phyloP scores from a whole-genome alignment of 768 basidiomycete genomes.

The Mycena kentingensis region DNA sequence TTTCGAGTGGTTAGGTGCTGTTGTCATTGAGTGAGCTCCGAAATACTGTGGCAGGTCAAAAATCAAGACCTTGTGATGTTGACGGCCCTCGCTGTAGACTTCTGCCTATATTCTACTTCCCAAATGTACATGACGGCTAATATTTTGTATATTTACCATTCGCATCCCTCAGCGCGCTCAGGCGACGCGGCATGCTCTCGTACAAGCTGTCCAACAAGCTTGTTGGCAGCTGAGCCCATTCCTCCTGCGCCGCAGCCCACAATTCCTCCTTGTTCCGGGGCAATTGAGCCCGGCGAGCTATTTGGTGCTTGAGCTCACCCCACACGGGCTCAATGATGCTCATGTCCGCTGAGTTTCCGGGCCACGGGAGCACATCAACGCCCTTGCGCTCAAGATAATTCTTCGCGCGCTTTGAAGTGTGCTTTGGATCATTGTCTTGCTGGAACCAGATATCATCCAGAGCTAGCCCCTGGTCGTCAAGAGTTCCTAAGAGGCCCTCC shows the following conservation, averaged over 20 bases:
- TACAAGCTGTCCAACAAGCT: constrained; percentile 9
- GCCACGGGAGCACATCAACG: constrained; percentile 32
- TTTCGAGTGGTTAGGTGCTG: no score
- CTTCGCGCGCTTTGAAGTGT: constrained; percentile 40
- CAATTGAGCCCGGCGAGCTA: constrained; percentile 16
- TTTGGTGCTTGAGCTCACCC: constrained; percentile 27
- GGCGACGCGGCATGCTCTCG: constrained; percentile 7
- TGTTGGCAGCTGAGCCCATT: constrained; percentile 7
- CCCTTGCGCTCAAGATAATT: constrained; percentile 26
- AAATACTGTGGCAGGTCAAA: no score
- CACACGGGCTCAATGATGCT: constrained; percentile 37
- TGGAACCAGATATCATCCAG: constrained; percentile 31
- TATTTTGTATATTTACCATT: constrained; percentile 11
- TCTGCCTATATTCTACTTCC: no score
- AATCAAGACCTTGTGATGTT: no score
- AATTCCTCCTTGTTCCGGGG: constrained; percentile 26
- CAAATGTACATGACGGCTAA: no score
- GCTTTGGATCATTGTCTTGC: constrained; percentile 42
- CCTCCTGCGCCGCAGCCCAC: constrained; percentile 19
- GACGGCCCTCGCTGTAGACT: no score
- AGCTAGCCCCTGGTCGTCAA: no score
- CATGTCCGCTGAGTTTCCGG: constrained; percentile 34
- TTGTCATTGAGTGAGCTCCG: no score
- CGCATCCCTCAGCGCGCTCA: constrained; percentile 4
- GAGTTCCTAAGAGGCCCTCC: constrained; percentile 30